Conservation (phyloP, 192 early-diverging fungal genomes). For the Radiomyces spectabilis region DNA sequence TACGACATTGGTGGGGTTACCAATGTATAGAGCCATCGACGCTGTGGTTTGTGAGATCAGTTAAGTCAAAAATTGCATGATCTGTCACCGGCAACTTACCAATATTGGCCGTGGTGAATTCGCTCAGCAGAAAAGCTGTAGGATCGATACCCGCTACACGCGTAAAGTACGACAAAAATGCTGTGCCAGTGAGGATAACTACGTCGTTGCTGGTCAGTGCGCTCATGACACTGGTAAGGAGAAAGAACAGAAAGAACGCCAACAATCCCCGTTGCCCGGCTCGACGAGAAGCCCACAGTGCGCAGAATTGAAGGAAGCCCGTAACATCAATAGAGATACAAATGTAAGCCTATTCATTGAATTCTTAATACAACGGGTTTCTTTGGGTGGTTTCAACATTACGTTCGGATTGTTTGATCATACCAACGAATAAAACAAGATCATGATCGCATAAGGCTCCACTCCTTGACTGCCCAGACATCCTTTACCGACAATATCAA, state of each 20-base stretch:
- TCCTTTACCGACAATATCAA: slow-evolving; percentile 35
- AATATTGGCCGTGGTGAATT: slow-evolving; percentile 71
- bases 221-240: slow-evolving; percentile 66
- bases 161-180: slow-evolving; percentile 72
- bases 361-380: not conserved
- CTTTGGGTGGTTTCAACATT: too few species aligned
- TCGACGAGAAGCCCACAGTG: slow-evolving; percentile 63
- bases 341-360: slow-evolving; percentile 55
- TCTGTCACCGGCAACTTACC: slow-evolving; percentile 23
- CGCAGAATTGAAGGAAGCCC: slow-evolving; percentile 68
- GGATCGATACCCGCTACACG: slow-evolving; percentile 52
- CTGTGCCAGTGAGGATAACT: slow-evolving; percentile 72
- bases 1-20: slow-evolving; percentile 86
- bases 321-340: slow-evolving; percentile 81
- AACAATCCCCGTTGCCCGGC: slow-evolving; percentile 49
- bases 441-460: slow-evolving; percentile 74
- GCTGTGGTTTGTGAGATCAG: slow-evolving; percentile 20
- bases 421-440: slow-evolving; percentile 73
- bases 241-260: slow-evolving; percentile 63
- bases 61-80: not conserved
- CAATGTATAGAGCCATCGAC: slow-evolving; percentile 80
- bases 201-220: slow-evolving; percentile 77
- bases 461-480: slow-evolving; percentile 55
- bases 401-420: too few species aligned
- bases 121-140: slow-evolving; percentile 65